Base-by-base conservation (phyloP, 345 rosid genomes). In the Eucalyptus victrix region DNA sequence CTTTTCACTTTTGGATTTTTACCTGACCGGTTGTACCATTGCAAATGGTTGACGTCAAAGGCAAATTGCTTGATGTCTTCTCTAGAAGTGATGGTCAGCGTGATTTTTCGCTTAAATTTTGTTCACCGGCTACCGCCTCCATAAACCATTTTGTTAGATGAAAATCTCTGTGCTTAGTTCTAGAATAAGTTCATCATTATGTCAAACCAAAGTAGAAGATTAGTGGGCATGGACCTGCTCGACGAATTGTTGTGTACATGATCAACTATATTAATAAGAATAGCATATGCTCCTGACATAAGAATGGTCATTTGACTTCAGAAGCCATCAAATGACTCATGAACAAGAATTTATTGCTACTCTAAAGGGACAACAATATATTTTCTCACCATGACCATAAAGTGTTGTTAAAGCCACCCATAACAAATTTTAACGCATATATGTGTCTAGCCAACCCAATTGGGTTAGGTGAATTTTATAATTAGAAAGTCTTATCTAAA, bases 221-320 rank as follows among this genome's bases (percentile, higher is more conserved):
- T n/a, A n/a, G 76, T 14, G 10, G 37, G 40, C 40, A 65, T 0
- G 19, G 4, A 65, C 5, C 3, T 65, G 1, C 21, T 1, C 2
- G 0, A 65, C 3, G 2, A 65, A n/a, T 65, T 5, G 6, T n/a
- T 9, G 37, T n/a, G 37, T 1, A 13, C 76, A n/a, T 65, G 21
- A 65, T 65, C 10, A 65, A 4, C 37, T 65, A 7, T n/a, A 65
- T 15, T 65, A 14, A 15, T n/a, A n/a, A 30, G 17, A 65, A 65
- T 15, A n/a, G 21, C 5, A 0, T 65, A 65, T n/a, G 40, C 15
- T 65, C 21, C 0, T 65, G 9, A 65, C 76, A 15, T n/a, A n/a
- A 7, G 76, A 6, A n/a, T 65, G 12, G 21, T n/a, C 6, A 65
- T n/a, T 65, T 2, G 21, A 65, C 40, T 15, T n/a, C 12, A 15